A percentile compares a stretch with the other conserved stretches of the same genome.
phyloP scores from a whole-genome alignment of 768 basidiomycete species.

The Dioszegia crocea region DNA sequence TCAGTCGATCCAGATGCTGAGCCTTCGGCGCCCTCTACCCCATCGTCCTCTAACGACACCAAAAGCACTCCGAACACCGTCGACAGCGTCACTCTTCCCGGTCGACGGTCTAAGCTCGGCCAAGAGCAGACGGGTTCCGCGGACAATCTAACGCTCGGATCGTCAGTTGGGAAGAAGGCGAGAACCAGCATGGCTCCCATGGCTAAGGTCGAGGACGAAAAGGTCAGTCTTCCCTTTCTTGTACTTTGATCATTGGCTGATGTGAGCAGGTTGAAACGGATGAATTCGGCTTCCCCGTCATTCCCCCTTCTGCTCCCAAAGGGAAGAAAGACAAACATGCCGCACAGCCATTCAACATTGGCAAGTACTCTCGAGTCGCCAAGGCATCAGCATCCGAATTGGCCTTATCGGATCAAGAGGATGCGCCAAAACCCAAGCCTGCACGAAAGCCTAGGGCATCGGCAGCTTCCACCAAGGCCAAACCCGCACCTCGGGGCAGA shows the following conservation, averaged over 20 bases:
- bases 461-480: background rate
- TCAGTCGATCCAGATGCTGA: conserved; percentile 3
- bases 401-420: conserved; percentile 7
- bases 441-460: background rate
- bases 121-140: conserved; percentile 32
- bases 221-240: background rate
- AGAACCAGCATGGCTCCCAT: conserved; percentile 5
- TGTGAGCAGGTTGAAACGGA: conserved; percentile 11
- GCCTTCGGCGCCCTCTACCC: conserved; percentile 17
- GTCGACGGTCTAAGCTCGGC: conserved; percentile 31
- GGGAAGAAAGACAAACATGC: conserved; percentile 17
- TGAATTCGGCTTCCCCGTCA: conserved; percentile 12
- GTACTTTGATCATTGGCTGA: background rate
- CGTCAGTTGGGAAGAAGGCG: conserved; percentile 12
- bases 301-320: conserved; percentile 1
- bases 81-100: conserved; percentile 30
- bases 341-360: conserved; percentile 40
- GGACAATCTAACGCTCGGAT: conserved; percentile 39
- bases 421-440: conserved; percentile 2
- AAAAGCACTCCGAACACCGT: conserved; percentile 6
- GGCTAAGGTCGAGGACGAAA: background rate
- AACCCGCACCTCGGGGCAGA: background rate
- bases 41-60: background rate
- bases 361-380: conserved; percentile 24
- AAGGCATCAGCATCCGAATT: conserved; percentile 3